phyloP scores from a whole-genome alignment of 768 basidiomycete species.

The Naganishia antarctica region DNA sequence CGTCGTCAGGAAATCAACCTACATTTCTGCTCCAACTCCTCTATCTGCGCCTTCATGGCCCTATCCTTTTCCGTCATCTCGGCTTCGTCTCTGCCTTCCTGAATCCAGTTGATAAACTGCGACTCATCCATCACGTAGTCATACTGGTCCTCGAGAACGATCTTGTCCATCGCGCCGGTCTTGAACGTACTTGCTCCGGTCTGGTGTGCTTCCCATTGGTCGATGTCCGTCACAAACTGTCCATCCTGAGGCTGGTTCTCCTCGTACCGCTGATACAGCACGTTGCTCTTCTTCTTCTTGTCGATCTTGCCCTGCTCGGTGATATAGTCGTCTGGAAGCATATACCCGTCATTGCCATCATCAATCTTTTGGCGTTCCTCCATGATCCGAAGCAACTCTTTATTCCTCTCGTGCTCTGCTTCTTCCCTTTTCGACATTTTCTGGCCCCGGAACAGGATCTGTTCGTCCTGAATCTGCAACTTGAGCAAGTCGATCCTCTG shows the following conservation, averaged over 20 bases:
- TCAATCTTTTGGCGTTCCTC: conserved; percentile 91
- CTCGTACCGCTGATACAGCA: conserved; percentile 88
- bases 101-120: conserved; percentile 91
- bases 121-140: conserved; percentile 98
- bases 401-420: conserved; percentile 79
- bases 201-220: conserved; percentile 95
- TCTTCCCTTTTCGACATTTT: conserved; percentile 78
- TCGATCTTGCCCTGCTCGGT: conserved; percentile 98
- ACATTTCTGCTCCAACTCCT: conserved; percentile 87
- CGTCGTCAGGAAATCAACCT: conserved; percentile 20
- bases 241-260: conserved; percentile 68
- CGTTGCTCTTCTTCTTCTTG: conserved; percentile 89
- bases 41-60: conserved; percentile 77
- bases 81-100: conserved; percentile 64
- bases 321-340: conserved; percentile 94
- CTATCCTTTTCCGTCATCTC: conserved; percentile 78
- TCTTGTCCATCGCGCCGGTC: conserved; percentile 88
- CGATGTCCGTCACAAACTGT: conserved; percentile 91
- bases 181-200: conserved; percentile 82
- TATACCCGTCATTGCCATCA: conserved; percentile 93
- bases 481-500: conserved; percentile 91
- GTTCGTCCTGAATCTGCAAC: conserved; percentile 90
- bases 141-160: conserved; percentile 70
- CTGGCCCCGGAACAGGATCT: conserved; percentile 84
- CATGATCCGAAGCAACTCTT: conserved; percentile 81